These are phyloP conservation scores for Aspergillus nomiae DNA, from an alignment of 2,329 filamentous ascomycete genomes.

Conservation along the genomic window DNA sequence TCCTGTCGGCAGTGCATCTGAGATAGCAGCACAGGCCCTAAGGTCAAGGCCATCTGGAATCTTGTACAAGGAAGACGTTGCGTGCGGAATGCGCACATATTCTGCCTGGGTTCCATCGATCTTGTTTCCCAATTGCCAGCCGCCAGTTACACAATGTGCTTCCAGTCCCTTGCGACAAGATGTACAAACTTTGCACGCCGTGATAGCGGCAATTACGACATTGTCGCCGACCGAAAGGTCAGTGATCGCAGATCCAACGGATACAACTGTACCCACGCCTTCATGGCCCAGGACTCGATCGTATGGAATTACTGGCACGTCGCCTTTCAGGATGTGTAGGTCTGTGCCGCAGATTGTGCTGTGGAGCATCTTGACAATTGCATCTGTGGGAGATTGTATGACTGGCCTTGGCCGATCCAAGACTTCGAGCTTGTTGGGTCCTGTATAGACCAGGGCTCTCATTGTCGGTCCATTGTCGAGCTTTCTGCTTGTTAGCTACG, in stretches of 20 bases:
- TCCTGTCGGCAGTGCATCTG: conserved; percentile 60
- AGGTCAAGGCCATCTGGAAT: conserved; percentile 48
- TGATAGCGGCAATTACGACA: conserved; percentile 58
- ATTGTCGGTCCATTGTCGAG: conserved; percentile 28
- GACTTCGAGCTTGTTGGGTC: conserved; percentile 36
- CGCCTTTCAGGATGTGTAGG: conserved; percentile 58
- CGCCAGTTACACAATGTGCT: conserved; percentile 56
- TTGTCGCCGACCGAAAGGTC: conserved; percentile 52
- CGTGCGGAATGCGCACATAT: conserved; percentile 56
- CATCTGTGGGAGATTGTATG: conserved; percentile 48
- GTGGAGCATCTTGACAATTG: conserved; percentile 52
- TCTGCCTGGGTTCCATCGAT: conserved; percentile 61
- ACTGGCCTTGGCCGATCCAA: conserved; percentile 46
- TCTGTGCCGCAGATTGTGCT: conserved; percentile 59
- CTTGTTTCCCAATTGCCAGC: conserved; percentile 58
- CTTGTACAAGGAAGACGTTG: conserved; percentile 51
- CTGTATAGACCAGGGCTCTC: conserved; percentile 52
- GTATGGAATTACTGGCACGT: conserved; percentile 51
- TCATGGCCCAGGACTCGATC: conserved; percentile 57
- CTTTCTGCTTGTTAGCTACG: neutral
- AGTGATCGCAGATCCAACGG: conserved; percentile 48
- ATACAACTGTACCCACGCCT: conserved; percentile 53
- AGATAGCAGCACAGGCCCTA: conserved; percentile 52
- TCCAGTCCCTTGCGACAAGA: conserved; percentile 56
- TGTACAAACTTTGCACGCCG: conserved; percentile 53